These are phyloP conservation scores for Intubia oerlemansii DNA, from an alignment of 2,329 filamentous ascomycete species.

Conservation along the genomic window DNA sequence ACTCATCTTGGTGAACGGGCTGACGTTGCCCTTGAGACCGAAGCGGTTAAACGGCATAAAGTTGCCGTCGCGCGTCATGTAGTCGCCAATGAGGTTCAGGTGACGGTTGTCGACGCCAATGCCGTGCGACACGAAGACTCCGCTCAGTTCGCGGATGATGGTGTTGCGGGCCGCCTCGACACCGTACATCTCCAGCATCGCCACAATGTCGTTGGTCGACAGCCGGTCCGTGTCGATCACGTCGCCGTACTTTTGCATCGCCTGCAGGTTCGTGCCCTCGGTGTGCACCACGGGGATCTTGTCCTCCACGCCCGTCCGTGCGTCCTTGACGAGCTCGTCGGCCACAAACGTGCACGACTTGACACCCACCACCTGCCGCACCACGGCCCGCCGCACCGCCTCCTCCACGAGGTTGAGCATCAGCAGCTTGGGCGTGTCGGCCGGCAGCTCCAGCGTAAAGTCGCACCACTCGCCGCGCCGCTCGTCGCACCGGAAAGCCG, in stretches of 20 bases:
- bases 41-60: conserved; percentile 88
- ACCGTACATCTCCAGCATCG: conserved; percentile 69
- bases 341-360: conserved; percentile 46
- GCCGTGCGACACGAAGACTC: conserved; percentile 75
- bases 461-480: conserved; percentile 51
- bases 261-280: conserved; percentile 67
- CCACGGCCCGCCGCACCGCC: conserved; percentile 55
- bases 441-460: conserved; percentile 66
- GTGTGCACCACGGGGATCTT: conserved; percentile 46
- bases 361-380: conserved; percentile 70
- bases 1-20: conserved; percentile 95
- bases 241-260: conserved; percentile 75
- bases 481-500: conserved; percentile 63
- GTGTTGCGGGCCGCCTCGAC: conserved; percentile 78
- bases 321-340: conserved; percentile 30
- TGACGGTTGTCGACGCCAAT: conserved; percentile 85
- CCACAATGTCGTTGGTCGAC: conserved; percentile 79
- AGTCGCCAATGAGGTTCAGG: conserved; percentile 85
- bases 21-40: conserved; percentile 65
- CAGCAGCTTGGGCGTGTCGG: conserved; percentile 66
- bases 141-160: conserved; percentile 69
- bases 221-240: conserved; percentile 72
- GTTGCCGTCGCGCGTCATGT: conserved; percentile 84
- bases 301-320: conserved; percentile 23
- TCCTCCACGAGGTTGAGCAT: conserved; percentile 82